A percentile compares a stretch with the other conserved stretches of the same genome.
Evolutionary conservation across 2,329 filamentous ascomycete genomes (phyloP).

Genomic region (Aspergillus sp.): DNA sequence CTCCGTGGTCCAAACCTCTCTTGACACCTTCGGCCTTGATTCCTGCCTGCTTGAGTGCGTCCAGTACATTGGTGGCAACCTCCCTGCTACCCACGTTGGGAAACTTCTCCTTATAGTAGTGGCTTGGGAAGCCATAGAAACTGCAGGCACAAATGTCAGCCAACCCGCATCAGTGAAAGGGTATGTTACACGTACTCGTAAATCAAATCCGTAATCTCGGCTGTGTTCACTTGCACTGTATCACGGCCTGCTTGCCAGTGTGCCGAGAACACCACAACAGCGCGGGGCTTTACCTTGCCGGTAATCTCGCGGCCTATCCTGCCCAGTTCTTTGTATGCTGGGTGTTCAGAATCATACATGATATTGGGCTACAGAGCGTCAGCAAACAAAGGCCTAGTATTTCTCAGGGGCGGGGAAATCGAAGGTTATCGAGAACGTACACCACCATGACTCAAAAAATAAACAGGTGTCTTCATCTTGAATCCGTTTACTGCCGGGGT

Average conservation of each 20-base stretch:
- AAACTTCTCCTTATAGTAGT: slow-evolving; percentile 68
- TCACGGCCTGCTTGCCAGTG: slow-evolving; percentile 67
- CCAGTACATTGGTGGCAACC: slow-evolving; percentile 60
- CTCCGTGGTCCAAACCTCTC: slow-evolving; percentile 72
- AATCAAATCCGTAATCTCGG: slow-evolving; percentile 64
- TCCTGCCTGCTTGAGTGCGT: slow-evolving; percentile 54
- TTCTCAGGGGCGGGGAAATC: not conserved
- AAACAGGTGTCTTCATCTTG: slow-evolving; percentile 48
- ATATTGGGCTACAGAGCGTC: slow-evolving; percentile 52
- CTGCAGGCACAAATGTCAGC: slow-evolving; percentile 29
- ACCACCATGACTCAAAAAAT: slow-evolving; percentile 54
- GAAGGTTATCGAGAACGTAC: slow-evolving; percentile 24
- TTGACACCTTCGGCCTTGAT: slow-evolving; percentile 61
- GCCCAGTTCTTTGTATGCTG: slow-evolving; percentile 64
- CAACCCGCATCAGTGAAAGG: not conserved
- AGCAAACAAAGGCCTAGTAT: not conserved
- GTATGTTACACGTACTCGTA: slow-evolving; percentile 56
- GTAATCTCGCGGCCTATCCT: slow-evolving; percentile 70
- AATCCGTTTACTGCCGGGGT: not conserved
- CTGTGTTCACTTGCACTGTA: slow-evolving; percentile 65
- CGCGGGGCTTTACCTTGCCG: slow-evolving; percentile 66
- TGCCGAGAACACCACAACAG: slow-evolving; percentile 73
- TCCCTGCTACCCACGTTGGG: slow-evolving; percentile 62
- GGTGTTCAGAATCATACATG: slow-evolving; percentile 68
- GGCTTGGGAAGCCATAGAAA: slow-evolving; percentile 69